A percentile compares a stretch with the other conserved stretches of the same genome.
phyloP scores from a whole-genome alignment of 2,329 filamentous ascomycete genomes.

The Exophiala sideris region DNA sequence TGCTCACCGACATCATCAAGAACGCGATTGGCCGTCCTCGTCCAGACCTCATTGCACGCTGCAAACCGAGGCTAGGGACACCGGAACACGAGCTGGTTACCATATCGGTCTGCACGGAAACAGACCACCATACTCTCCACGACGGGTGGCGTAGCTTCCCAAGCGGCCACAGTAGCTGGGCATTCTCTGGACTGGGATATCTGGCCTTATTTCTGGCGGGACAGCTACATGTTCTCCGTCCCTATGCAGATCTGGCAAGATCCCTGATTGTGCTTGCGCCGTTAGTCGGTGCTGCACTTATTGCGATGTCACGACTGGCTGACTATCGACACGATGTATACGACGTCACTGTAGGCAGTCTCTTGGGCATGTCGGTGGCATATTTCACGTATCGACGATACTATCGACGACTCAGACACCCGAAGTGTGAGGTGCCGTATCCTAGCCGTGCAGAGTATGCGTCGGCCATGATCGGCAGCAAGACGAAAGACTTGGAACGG shows the following conservation, averaged over 20 bases:
- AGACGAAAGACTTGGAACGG: conserved; percentile 20
- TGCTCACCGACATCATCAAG: conserved; percentile 89
- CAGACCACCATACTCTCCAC: conserved; percentile 55
- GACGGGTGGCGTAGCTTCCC: conserved; percentile 66
- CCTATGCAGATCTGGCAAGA: conserved; percentile 55
- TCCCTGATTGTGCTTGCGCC: conserved; percentile 56
- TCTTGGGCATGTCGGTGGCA: conserved; percentile 54
- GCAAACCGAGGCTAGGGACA: conserved; percentile 64
- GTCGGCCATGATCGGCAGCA: conserved; percentile 1
- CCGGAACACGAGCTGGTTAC: conserved; percentile 53
- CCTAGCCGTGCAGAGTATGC: conserved; percentile 23
- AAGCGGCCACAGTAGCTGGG: conserved; percentile 60
- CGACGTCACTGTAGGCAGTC: conserved; percentile 56
- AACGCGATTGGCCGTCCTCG: conserved; percentile 79
- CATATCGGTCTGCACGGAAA: conserved; percentile 46
- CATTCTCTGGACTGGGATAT: conserved; percentile 61
- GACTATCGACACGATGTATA: conserved; percentile 65
- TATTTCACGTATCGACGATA: conserved; percentile 60
- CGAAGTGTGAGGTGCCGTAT: conserved; percentile 52
- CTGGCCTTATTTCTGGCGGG: conserved; percentile 48
- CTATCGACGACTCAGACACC: conserved; percentile 53
- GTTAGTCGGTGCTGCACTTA: conserved; percentile 55
- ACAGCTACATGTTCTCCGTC: conserved; percentile 58
- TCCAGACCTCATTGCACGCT: conserved; percentile 84
- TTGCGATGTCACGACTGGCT: conserved; percentile 60